These are phyloP conservation scores for Geotrichum bryndzae DNA, from an alignment of 1,139 yeast genomes.

Conservation along the genomic window DNA sequence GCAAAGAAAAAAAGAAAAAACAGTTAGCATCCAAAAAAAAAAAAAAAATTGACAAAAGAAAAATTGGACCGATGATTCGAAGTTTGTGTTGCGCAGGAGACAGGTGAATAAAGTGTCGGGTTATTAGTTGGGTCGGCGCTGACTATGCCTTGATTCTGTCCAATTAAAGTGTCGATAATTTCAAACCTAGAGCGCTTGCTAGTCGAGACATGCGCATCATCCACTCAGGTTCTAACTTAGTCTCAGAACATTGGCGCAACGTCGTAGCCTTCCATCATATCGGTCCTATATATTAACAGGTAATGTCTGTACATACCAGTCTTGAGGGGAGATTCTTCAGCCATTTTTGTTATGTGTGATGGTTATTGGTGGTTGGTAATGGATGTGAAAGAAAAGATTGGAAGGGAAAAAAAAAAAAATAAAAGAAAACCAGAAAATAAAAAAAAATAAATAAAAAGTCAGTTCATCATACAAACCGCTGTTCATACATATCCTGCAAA, in stretches of 20 bases:
- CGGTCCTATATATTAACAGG: neutral
- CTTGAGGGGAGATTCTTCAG: constrained; percentile 47
- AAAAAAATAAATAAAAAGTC: constrained; percentile 8
- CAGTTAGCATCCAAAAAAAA: neutral
- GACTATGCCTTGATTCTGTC: neutral
- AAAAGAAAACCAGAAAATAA: neutral
- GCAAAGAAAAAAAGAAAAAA: neutral
- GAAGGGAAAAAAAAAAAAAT: neutral
- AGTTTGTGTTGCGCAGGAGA: neutral
- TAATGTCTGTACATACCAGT: constrained; percentile 69
- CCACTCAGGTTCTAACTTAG: neutral
- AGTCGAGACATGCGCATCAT: neutral
- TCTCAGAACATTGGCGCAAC: neutral
- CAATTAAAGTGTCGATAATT: neutral
- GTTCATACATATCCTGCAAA: neutral
- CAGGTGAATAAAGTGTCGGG: neutral
- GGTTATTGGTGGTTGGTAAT: neutral
- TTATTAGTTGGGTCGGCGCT: neutral
- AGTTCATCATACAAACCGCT: constrained; percentile 5
- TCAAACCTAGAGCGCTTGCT: neutral
- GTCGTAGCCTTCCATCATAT: neutral
- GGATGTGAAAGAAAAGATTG: constrained; percentile 8
- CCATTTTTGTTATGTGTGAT: constrained; percentile 20
- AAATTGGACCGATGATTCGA: neutral
- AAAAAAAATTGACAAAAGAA: neutral